These are phyloP conservation scores for Ampelomyces quisqualis DNA, from an alignment of 2,329 filamentous ascomycete species.

Conservation along the genomic window DNA sequence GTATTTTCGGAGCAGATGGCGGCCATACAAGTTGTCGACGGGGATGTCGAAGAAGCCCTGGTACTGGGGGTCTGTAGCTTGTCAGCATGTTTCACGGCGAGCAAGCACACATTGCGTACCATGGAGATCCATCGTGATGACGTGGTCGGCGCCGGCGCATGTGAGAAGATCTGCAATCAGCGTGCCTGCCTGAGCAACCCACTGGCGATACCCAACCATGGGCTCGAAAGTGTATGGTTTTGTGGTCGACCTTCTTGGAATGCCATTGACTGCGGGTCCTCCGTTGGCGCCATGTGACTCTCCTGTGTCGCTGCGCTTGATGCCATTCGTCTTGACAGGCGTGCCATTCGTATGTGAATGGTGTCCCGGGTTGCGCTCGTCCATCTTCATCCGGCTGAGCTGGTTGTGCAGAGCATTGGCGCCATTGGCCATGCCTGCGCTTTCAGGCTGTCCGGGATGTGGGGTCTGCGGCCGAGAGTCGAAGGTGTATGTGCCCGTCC, in stretches of 20 bases:
- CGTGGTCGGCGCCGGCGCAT: slow-evolving; percentile 92
- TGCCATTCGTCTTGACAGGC: slow-evolving; percentile 29
- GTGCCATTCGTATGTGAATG: slow-evolving; percentile 29
- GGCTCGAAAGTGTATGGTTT: slow-evolving; percentile 67
- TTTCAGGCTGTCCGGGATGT: slow-evolving; percentile 68
- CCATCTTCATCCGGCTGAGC: slow-evolving; percentile 67
- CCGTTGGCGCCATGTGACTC: slow-evolving; percentile 38
- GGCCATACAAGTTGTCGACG: slow-evolving; percentile 93
- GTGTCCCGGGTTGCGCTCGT: slow-evolving; percentile 51
- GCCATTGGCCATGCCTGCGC: slow-evolving; percentile 65
- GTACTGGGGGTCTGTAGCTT: slow-evolving; percentile 75
- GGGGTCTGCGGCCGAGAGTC: slow-evolving; percentile 90
- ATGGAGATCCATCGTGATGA: slow-evolving; percentile 90
- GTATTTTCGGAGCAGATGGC: slow-evolving; percentile 68
- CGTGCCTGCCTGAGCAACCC: slow-evolving; percentile 96
- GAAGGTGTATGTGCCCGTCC: slow-evolving; percentile 70
- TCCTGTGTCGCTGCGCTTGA: slow-evolving; percentile 36
- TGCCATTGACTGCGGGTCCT: slow-evolving; percentile 18
- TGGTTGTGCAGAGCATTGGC: slow-evolving; percentile 70
- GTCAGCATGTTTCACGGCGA: slow-evolving; percentile 9
- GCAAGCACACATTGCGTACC: slow-evolving; percentile 11
- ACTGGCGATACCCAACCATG: slow-evolving; percentile 94
- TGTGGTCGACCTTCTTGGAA: slow-evolving; percentile 36
- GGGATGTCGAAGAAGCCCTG: slow-evolving; percentile 99
- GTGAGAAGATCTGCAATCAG: slow-evolving; percentile 92